Evolutionary conservation across 1,139 yeast genomes (phyloP).

Genomic region (Sugiyamaella sp.): DNA sequence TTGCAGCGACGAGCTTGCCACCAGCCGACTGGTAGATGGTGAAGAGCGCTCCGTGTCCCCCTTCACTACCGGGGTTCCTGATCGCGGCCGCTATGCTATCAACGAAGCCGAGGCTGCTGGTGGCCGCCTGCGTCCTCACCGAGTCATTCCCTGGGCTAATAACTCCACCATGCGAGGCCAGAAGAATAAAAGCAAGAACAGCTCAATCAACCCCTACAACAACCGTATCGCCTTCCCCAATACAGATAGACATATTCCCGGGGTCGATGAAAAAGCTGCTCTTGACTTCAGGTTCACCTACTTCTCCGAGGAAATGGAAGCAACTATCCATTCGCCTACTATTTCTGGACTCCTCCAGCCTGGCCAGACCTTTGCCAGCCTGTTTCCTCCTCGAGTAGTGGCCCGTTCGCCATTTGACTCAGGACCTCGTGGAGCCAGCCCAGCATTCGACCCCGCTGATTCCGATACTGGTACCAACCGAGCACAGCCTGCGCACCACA

Average conservation of each 20-base stretch:
- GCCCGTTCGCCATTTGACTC: constrained; percentile 21
- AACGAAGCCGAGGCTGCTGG: constrained; percentile 67
- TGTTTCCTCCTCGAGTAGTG: constrained; percentile 36
- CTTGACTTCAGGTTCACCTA: constrained; percentile 67
- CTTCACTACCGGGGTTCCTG: constrained; percentile 24
- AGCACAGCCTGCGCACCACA: constrained; percentile 5
- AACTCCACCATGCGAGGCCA: constrained; percentile 4
- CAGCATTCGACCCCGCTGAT: constrained; percentile 12
- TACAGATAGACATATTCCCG: constrained; percentile 35
- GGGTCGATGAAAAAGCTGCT: constrained; percentile 35
- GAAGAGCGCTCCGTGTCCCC: constrained; percentile 37
- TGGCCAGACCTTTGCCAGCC: constrained; percentile 42
- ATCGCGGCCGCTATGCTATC: constrained; percentile 44
- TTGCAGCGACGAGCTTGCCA: constrained; percentile 28
- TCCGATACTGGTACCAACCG: background rate
- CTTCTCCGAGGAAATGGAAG: constrained; percentile 84
- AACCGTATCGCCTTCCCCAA: constrained; percentile 1
- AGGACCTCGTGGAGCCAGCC: constrained; percentile 21
- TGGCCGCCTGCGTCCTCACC: constrained; percentile 73
- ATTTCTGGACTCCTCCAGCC: constrained; percentile 75
- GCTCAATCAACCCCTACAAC: background rate
- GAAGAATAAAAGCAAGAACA: constrained; percentile 10
- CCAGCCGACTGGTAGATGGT: background rate
- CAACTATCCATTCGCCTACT: constrained; percentile 88
- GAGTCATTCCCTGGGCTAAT: constrained; percentile 74